Evolutionary conservation across 2,329 filamentous ascomycete species (phyloP).

Genomic region (Trichoderma sp.): DNA sequence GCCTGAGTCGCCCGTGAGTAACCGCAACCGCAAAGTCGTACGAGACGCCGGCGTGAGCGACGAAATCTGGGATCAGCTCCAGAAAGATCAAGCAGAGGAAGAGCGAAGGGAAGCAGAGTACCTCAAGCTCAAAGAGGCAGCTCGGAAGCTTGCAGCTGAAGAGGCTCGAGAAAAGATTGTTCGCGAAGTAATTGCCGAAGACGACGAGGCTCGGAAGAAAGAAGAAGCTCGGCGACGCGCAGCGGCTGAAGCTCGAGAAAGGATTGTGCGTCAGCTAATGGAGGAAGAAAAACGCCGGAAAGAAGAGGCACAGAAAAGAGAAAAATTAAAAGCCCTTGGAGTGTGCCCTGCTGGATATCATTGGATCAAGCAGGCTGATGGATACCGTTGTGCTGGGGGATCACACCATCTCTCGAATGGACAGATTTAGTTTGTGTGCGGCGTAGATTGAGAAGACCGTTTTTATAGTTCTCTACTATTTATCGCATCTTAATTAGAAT

Average conservation of each 20-base stretch:
- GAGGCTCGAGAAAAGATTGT: conserved; percentile 43
- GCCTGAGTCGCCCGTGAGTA: no score
- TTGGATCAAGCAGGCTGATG: conserved; percentile 62
- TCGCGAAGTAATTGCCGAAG: conserved; percentile 30
- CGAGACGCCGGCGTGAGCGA: conserved; percentile 63
- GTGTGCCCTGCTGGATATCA: conserved; percentile 56
- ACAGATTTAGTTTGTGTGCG: not conserved
- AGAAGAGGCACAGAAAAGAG: conserved; percentile 44
- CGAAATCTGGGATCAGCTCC: conserved; percentile 61
- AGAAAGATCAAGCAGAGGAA: conserved; percentile 49
- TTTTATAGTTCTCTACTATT: not conserved
- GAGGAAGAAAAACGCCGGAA: conserved; percentile 44
- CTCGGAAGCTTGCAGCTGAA: conserved; percentile 29
- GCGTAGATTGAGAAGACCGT: not conserved
- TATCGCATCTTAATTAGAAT: no score
- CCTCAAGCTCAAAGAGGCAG: conserved; percentile 37
- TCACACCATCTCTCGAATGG: conserved; percentile 49
- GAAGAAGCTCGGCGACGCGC: conserved; percentile 28
- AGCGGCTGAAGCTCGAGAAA: conserved; percentile 33
- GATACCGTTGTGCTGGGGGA: conserved; percentile 65
- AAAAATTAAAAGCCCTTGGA: conserved; percentile 55
- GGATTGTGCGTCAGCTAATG: conserved; percentile 41
- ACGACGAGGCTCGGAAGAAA: conserved; percentile 32
- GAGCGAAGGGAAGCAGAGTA: conserved; percentile 43
- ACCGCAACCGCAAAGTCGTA: not conserved